phyloP scores from a whole-genome alignment of 2,329 filamentous ascomycete species.

The Fusarium paranaense region DNA sequence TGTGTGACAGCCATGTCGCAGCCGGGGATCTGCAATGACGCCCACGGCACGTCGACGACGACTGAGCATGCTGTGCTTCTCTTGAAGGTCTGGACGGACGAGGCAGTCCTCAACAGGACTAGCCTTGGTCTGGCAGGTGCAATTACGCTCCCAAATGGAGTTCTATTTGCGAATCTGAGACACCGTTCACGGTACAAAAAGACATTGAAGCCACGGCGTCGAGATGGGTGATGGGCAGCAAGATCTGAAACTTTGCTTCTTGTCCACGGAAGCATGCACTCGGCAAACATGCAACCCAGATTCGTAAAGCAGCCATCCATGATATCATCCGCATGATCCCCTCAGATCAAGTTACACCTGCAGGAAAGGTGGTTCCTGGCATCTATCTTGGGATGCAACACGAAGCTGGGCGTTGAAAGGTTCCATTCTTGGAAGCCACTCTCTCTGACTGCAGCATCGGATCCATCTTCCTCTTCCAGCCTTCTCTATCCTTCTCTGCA shows the following conservation, averaged over 20 bases:
- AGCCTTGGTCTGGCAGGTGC: constrained; percentile 42
- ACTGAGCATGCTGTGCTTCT: constrained; percentile 19
- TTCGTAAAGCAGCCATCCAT: constrained; percentile 33
- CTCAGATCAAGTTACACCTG: constrained; percentile 39
- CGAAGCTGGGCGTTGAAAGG: neutral
- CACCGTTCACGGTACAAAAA: constrained; percentile 9
- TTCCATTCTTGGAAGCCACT: constrained; percentile 17
- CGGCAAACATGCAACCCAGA: constrained; percentile 31
- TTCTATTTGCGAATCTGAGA: constrained; percentile 38
- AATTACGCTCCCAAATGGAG: constrained; percentile 37
- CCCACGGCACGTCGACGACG: constrained; percentile 23
- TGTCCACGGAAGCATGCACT: constrained; percentile 33
- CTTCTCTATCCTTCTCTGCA: neutral
- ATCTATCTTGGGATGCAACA: constrained; percentile 16
- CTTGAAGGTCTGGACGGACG: constrained; percentile 16
- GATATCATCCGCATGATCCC: constrained; percentile 38
- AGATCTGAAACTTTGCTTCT: constrained; percentile 32
- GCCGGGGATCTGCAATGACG: constrained; percentile 33
- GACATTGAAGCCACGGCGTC: constrained; percentile 20
- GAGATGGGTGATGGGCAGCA: constrained; percentile 4
- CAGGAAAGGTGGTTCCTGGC: constrained; percentile 6
- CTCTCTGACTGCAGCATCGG: neutral
- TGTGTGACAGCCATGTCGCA: constrained; percentile 38
- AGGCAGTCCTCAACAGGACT: constrained; percentile 28
- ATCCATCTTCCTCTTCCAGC: neutral